Percentiles rank a stretch among this genome's conserved stretches.
Conservation (phyloP, 805 yeast genomes). For the Monosporozyma yasuniensis region DNA sequence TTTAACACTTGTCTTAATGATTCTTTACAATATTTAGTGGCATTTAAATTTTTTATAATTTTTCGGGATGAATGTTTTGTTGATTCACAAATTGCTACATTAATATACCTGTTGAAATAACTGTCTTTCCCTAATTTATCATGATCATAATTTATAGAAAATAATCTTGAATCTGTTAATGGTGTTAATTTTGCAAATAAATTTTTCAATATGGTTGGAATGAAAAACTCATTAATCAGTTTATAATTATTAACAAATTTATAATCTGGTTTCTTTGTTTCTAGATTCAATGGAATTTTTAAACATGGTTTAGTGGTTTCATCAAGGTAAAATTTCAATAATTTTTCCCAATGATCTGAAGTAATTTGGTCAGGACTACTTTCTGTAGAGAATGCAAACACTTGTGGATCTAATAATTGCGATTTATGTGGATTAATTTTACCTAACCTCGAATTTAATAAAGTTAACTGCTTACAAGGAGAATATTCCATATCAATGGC, state of each 20-base stretch:
- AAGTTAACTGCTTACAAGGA: conserved; percentile 48
- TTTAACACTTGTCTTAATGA: conserved; percentile 14
- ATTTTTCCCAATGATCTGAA: conserved; percentile 24
- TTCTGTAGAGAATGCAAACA: conserved; percentile 16
- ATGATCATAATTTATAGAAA: background rate
- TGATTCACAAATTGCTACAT: conserved; percentile 19
- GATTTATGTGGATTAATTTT: conserved; percentile 30
- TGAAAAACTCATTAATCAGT: conserved; percentile 6
- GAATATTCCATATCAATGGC: conserved; percentile 66
- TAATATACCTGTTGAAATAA: conserved; percentile 14
- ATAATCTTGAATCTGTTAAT: background rate
- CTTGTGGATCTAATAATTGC: conserved; percentile 38
- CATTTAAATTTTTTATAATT: conserved; percentile 2
- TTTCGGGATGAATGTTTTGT: conserved; percentile 6
- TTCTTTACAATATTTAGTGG: conserved; percentile 15
- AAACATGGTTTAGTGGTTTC: conserved; percentile 13
- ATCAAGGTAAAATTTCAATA: conserved; percentile 35
- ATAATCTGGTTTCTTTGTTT: background rate
- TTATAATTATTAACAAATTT: conserved; percentile 3
- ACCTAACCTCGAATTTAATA: conserved; percentile 40
- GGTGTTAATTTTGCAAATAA: background rate
- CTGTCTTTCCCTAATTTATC: conserved; percentile 10
- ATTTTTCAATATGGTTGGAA: background rate
- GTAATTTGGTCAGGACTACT: conserved; percentile 2
- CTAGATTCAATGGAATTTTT: background rate